These are phyloP conservation scores for Vitis hybrid DNA, from an alignment of 177 flowering plant species.

Conservation along the genomic window DNA sequence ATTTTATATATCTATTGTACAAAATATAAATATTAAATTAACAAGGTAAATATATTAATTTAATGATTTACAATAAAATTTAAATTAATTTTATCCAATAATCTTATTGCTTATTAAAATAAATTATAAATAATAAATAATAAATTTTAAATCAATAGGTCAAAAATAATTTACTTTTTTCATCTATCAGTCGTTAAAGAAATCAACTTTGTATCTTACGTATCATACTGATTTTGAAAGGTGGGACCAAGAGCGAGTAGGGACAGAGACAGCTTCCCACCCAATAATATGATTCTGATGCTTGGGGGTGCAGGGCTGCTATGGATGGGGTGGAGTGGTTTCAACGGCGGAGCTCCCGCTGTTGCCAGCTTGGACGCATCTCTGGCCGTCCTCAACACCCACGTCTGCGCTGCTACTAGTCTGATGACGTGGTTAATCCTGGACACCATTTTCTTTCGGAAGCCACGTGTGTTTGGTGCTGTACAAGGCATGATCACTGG, in stretches of 20 bases:
- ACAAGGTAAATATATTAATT: no score
- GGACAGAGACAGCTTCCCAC: slow-evolving; percentile 31
- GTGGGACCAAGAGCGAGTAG: slow-evolving; percentile 30
- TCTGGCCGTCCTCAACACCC: slow-evolving; percentile 36
- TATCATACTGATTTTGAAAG: slow-evolving; percentile 1
- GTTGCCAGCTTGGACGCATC: slow-evolving; percentile 23
- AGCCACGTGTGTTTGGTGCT: slow-evolving; percentile 31
- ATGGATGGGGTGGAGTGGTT: slow-evolving; percentile 46
- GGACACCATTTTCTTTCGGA: slow-evolving; percentile 23
- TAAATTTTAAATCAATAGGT: no score
- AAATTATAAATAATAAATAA: no score
- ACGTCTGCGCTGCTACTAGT: slow-evolving; percentile 34
- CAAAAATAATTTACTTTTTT: no score
- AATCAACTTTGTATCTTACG: no score
- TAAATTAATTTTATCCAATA: no score
- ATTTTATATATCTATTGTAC: no score
- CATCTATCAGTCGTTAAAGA: no score
- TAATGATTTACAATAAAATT: no score
- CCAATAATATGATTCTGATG: slow-evolving; percentile 33
- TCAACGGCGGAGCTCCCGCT: slow-evolving; percentile 33
- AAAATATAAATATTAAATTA: no score
- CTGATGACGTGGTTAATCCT: slow-evolving; percentile 29
- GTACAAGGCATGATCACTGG: slow-evolving; percentile 38
- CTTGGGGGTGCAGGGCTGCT: slow-evolving; percentile 39
- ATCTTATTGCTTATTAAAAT: no score